Conservation (phyloP, 2,329 filamentous ascomycete species). For the Nemania sp. region DNA sequence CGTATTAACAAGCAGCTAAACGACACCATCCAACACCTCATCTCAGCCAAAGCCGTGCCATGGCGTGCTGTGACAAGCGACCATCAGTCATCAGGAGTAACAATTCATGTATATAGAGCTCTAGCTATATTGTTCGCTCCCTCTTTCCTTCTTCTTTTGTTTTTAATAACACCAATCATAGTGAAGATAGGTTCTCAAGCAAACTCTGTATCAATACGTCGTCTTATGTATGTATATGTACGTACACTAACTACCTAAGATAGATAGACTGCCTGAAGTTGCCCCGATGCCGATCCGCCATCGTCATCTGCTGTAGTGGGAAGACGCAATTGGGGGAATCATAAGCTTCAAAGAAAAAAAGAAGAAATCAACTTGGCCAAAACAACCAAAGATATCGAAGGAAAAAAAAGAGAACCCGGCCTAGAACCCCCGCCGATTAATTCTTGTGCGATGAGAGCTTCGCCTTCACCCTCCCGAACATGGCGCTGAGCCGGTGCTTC, state of each 20-base stretch:
- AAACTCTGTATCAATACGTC: slow-evolving; percentile 30
- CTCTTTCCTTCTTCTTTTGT: no score
- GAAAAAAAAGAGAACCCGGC: slow-evolving; percentile 24
- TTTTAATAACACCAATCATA: not conserved
- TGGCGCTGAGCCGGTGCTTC: slow-evolving; percentile 66
- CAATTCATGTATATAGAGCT: not conserved
- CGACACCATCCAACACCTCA: no score
- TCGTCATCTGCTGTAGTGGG: slow-evolving; percentile 28
- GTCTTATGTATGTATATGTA: slow-evolving; percentile 33
- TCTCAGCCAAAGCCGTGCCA: no score
- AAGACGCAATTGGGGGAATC: slow-evolving; percentile 41
- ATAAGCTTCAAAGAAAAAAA: slow-evolving; percentile 34
- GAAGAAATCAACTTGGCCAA: slow-evolving; percentile 28
- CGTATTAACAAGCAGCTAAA: no score
- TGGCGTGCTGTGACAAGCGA: no score
- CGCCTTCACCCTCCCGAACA: slow-evolving; percentile 62
- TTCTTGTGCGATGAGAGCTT: slow-evolving; percentile 48
- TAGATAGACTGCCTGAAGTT: no score
- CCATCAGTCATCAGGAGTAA: no score
- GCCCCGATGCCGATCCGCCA: slow-evolving; percentile 29
- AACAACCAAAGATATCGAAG: slow-evolving; percentile 18
- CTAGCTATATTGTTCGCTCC: not conserved
- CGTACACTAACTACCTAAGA: slow-evolving; percentile 33
- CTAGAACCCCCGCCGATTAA: slow-evolving; percentile 4
- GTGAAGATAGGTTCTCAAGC: slow-evolving; percentile 6